Percentiles rank a stretch among this genome's conserved stretches.
Conservation (phyloP, 1,139 yeast genomes). For the Pichia sp. region DNA sequence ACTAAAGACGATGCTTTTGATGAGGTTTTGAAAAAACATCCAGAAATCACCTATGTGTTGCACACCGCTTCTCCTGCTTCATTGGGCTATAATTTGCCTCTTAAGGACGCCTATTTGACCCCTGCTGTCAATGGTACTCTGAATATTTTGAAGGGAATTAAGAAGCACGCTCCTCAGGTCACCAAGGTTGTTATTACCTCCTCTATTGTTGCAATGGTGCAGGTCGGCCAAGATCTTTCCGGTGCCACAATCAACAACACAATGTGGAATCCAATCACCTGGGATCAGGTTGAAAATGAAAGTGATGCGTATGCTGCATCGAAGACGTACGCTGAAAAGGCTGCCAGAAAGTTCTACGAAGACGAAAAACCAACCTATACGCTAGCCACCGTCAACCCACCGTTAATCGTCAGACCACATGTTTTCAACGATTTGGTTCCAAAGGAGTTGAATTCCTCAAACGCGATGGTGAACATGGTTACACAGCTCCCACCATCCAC, state of each 20-base stretch:
- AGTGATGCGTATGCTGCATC: constrained; percentile 44
- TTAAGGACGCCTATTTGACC: constrained; percentile 28
- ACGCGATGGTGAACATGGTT: background rate
- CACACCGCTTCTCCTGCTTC: constrained; percentile 58
- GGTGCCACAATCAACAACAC: constrained; percentile 29
- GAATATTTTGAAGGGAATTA: constrained; percentile 40
- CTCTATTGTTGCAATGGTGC: constrained; percentile 45
- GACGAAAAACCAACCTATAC: constrained; percentile 37
- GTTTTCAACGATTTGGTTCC: background rate
- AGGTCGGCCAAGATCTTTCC: constrained; percentile 7
- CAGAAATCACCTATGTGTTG: constrained; percentile 48
- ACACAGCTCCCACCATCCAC: background rate
- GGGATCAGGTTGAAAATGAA: constrained; percentile 31
- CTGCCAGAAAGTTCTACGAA: constrained; percentile 50
- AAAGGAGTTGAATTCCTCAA: background rate
- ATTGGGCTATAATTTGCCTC: constrained; percentile 23
- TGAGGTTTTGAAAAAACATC: constrained; percentile 40
- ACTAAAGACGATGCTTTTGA: constrained; percentile 36
- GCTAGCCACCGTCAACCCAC: background rate
- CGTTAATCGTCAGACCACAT: background rate
- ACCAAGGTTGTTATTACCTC: constrained; percentile 53
- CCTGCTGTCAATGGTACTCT: constrained; percentile 53
- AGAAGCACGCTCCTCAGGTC: constrained; percentile 44
- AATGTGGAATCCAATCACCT: constrained; percentile 39
- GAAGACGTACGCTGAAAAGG: constrained; percentile 48